These are phyloP conservation scores for Pleurotus cornucopiae DNA, from an alignment of 768 basidiomycete species.

Conservation along the genomic window DNA sequence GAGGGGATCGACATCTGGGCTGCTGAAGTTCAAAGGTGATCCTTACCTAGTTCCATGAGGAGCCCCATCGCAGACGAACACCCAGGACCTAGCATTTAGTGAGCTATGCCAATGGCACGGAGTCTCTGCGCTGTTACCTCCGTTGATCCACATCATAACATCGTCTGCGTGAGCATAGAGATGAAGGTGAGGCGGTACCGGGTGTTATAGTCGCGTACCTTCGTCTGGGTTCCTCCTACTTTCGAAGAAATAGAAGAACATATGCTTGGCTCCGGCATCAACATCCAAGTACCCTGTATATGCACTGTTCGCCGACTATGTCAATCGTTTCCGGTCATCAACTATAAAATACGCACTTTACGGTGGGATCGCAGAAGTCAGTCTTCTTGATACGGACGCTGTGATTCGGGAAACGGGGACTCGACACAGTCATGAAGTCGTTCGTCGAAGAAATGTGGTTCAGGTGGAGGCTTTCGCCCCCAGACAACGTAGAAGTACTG, in stretches of 20 bases:
- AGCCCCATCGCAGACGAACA: constrained; percentile 55
- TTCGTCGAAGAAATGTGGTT: neutral
- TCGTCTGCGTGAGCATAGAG: constrained; percentile 36
- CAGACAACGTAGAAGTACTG: no score
- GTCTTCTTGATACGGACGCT: constrained; percentile 58
- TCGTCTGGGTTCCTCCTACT: constrained; percentile 52
- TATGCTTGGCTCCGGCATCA: constrained; percentile 50
- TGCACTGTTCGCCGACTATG: constrained; percentile 20
- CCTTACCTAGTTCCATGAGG: constrained; percentile 68
- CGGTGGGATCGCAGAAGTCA: constrained; percentile 60
- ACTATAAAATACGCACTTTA: constrained; percentile 37
- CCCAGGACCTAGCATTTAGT: constrained; percentile 38
- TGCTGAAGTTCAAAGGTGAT: constrained; percentile 8
- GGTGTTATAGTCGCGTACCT: constrained; percentile 34
- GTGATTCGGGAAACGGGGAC: constrained; percentile 49
- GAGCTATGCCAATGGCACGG: neutral
- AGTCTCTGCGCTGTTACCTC: constrained; percentile 29
- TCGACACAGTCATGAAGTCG: constrained; percentile 34
- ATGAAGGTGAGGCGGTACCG: neutral
- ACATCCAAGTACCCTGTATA: constrained; percentile 39
- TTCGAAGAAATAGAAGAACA: constrained; percentile 79
- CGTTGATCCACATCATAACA: constrained; percentile 71
- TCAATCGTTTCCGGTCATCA: constrained; percentile 1
- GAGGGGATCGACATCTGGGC: neutral
- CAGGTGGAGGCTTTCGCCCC: neutral